A percentile compares a stretch with the other conserved stretches of the same genome.
Conservation (phyloP, 768 basidiomycete genomes). For the Mycena capillaripes region DNA sequence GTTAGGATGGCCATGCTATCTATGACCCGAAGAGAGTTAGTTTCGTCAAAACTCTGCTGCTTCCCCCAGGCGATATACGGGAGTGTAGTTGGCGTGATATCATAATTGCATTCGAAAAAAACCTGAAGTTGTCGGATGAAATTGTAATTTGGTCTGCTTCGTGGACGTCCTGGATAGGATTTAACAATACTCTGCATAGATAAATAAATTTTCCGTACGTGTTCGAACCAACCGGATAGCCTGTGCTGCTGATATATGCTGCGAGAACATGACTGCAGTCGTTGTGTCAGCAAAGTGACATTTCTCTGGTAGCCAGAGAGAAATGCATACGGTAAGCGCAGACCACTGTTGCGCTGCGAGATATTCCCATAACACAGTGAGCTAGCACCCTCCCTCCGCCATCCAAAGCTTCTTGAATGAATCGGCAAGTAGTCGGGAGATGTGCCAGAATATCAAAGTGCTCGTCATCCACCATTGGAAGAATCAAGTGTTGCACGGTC, state of each 20-base stretch:
- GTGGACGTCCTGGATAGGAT: constrained; percentile 50
- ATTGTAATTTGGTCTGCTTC: constrained; percentile 57
- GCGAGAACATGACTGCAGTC: constrained; percentile 50
- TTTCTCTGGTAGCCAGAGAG: neutral
- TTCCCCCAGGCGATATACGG: constrained; percentile 58
- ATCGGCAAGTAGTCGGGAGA: constrained; percentile 58
- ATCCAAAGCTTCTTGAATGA: constrained; percentile 60
- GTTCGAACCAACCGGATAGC: constrained; percentile 51
- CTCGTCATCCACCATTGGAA: constrained; percentile 27
- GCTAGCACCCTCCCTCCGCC: constrained; percentile 60
- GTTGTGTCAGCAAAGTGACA: neutral
- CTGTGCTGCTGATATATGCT: constrained; percentile 45
- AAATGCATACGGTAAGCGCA: constrained; percentile 54
- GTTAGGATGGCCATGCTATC: constrained; percentile 51
- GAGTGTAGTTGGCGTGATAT: constrained; percentile 43
- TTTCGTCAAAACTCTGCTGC: constrained; percentile 54
- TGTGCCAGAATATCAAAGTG: constrained; percentile 59
- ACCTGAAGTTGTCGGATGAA: constrained; percentile 56
- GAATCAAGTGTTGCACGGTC: constrained; percentile 30
- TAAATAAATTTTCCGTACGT: constrained; percentile 43
- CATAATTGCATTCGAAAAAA: constrained; percentile 53
- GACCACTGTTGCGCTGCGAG: constrained; percentile 61
- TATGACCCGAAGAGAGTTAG: constrained; percentile 51
- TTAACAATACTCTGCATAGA: constrained; percentile 16
- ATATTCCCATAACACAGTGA: constrained; percentile 67